Percentiles rank a stretch among this genome's conserved stretches.
Evolutionary conservation across 306 rosid species (phyloP).

Genomic region (Benincasa hispida): DNA sequence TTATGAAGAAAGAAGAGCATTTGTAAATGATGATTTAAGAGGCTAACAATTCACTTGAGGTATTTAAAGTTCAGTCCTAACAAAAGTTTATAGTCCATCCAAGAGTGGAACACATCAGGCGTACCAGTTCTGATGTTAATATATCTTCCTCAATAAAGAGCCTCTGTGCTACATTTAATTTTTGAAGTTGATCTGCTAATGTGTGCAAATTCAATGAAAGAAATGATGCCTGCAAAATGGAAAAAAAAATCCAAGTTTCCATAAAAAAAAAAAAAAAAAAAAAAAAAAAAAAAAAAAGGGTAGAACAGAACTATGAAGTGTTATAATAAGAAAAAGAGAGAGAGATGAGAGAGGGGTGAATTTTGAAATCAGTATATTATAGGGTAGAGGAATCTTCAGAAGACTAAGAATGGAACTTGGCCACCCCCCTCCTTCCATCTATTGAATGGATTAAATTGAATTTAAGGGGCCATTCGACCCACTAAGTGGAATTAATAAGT

Average conservation of each 20-base stretch:
- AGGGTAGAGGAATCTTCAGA: too few relatives aligned
- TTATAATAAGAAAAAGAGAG: background rate
- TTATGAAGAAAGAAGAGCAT: background rate
- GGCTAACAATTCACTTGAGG: background rate
- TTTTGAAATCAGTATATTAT: too few relatives aligned
- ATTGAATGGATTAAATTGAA: too few relatives aligned
- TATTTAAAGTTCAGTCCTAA: background rate
- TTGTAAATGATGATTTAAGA: background rate
- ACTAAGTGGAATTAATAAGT: too few relatives aligned
- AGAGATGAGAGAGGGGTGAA: too few relatives aligned
- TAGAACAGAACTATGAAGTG: conserved; percentile 3
- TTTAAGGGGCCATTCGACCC: too few relatives aligned
- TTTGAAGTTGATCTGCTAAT: conserved; percentile 53
- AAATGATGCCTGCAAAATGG: conserved; percentile 50
- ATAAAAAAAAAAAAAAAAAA: too few relatives aligned
- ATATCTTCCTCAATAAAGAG: conserved; percentile 65
- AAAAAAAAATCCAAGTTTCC: background rate
- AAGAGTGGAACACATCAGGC: conserved; percentile 17
- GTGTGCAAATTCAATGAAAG: conserved; percentile 67
- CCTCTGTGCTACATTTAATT: conserved; percentile 57
- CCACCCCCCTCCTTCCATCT: too few relatives aligned
- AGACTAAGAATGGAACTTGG: too few relatives aligned
- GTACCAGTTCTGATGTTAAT: conserved; percentile 60
- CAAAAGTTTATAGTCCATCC: background rate
- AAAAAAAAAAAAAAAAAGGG: background rate